Conservation (phyloP, 2,329 filamentous ascomycete genomes). For the Cercospora beticola region DNA sequence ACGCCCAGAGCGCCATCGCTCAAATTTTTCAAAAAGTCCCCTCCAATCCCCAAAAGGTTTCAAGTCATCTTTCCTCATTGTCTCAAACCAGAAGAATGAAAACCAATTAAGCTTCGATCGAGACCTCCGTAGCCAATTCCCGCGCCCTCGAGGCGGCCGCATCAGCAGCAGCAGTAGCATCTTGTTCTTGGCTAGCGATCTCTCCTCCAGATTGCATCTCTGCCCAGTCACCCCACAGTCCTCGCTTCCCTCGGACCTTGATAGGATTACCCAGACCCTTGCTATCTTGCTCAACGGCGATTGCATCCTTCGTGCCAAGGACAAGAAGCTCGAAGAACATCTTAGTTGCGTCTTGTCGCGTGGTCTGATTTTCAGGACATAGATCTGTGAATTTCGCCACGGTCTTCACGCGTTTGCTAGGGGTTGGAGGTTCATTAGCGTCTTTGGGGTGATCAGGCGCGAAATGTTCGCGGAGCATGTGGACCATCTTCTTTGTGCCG, state of each 20-base stretch:
- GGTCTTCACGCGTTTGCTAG: conserved; percentile 70
- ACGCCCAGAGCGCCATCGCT: conserved; percentile 3
- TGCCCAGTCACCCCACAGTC: conserved; percentile 96
- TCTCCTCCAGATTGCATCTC: conserved; percentile 55
- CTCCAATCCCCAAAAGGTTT: not conserved
- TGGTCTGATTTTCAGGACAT: conserved; percentile 76
- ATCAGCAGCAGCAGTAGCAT: not conserved
- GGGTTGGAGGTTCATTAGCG: conserved; percentile 64
- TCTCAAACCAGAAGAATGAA: not conserved
- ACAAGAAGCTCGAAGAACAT: conserved; percentile 99
- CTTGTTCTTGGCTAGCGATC: conserved; percentile 22
- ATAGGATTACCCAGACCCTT: conserved; percentile 75
- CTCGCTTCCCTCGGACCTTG: conserved; percentile 82
- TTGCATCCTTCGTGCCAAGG: conserved; percentile 93
- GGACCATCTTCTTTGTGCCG: conserved; percentile 92
- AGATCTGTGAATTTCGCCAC: conserved; percentile 88
- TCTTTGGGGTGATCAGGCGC: conserved; percentile 51
- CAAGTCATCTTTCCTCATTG: not conserved
- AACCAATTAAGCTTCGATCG: not conserved
- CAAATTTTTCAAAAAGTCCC: not conserved
- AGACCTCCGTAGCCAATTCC: not conserved
- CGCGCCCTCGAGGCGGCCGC: not conserved
- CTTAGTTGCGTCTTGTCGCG: conserved; percentile 89
- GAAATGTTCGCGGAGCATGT: conserved; percentile 86
- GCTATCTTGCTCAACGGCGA: conserved; percentile 84